Percentiles rank a stretch among this genome's conserved stretches.
phyloP scores from a whole-genome alignment of 768 basidiomycete species.

The Leccinum rimulosum region DNA sequence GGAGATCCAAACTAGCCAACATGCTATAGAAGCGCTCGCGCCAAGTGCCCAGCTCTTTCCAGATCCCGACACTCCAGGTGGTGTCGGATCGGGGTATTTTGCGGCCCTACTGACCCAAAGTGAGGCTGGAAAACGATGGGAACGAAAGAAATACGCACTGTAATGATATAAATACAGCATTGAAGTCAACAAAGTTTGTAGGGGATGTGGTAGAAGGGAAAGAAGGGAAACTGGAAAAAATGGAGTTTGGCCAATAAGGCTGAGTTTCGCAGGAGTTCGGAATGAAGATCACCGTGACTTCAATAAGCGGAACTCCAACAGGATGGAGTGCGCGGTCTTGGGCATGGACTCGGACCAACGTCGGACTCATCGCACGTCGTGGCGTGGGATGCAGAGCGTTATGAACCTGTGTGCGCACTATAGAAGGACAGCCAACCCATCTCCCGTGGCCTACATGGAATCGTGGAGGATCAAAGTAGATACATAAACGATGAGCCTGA shows the following conservation, averaged over 20 bases:
- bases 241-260: no score
- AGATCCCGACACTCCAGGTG: constrained; percentile 64
- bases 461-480: constrained; percentile 38
- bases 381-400: no score
- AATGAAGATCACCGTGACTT: no score
- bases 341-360: no score
- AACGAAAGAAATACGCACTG: constrained; percentile 55
- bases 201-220: constrained; percentile 70
- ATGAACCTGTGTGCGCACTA: no score
- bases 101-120: constrained; percentile 51
- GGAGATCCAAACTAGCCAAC: constrained; percentile 73
- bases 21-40: constrained; percentile 78
- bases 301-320: no score
- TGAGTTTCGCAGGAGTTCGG: no score
- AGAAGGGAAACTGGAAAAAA: constrained; percentile 58
- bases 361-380: no score
- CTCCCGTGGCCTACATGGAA: constrained; percentile 38
- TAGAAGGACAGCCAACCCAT: constrained; percentile 33
- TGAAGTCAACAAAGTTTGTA: constrained; percentile 89
- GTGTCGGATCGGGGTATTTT: constrained; percentile 67
- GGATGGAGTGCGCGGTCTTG: no score
- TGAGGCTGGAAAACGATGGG: constrained; percentile 9
- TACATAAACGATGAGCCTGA: constrained; percentile 35
- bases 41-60: constrained; percentile 80
- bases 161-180: constrained; percentile 77